A percentile compares a stretch with the other conserved stretches of the same genome.
Evolutionary conservation across 192 early-diverging fungal species (phyloP).

Genomic region (Allomyces macrogynus): DNA sequence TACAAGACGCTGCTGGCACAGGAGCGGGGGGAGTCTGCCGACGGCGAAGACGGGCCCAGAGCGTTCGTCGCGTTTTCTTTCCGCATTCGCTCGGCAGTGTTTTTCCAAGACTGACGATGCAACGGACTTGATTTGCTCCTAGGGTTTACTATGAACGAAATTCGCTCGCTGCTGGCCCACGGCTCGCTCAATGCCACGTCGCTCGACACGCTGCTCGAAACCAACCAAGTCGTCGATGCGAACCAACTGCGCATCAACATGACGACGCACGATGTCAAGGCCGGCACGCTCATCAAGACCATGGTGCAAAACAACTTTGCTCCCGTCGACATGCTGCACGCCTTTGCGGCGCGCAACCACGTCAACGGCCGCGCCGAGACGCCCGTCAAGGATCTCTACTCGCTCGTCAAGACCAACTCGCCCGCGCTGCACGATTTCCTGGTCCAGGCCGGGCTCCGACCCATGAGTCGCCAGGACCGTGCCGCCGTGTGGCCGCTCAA

Average conservation of each 20-base stretch:
- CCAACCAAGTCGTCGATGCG: background rate
- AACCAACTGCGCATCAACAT: background rate
- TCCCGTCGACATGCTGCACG: background rate
- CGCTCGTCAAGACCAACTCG: background rate
- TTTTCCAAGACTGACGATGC: no score
- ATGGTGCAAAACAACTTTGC: background rate
- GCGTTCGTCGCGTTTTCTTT: background rate
- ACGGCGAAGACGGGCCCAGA: background rate
- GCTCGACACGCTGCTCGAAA: background rate
- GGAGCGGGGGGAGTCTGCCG: background rate
- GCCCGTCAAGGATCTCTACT: background rate
- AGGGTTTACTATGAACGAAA: background rate
- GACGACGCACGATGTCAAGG: background rate
- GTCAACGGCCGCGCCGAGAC: background rate
- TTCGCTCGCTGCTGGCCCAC: background rate
- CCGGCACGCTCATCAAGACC: background rate
- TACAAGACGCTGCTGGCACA: background rate
- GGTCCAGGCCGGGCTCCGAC: background rate
- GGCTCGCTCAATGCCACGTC: background rate
- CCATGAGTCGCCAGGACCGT: background rate
- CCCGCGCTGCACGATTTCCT: background rate
- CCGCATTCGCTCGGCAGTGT: no score
- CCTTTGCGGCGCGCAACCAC: background rate
- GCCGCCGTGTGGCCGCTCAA: background rate
- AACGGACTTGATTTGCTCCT: background rate